Evolutionary conservation across 495 filamentous ascomycete genomes (phyloP), one percentile per base, ranked within the genome.

Genomic region (Penicillium roqueforti): DNA sequence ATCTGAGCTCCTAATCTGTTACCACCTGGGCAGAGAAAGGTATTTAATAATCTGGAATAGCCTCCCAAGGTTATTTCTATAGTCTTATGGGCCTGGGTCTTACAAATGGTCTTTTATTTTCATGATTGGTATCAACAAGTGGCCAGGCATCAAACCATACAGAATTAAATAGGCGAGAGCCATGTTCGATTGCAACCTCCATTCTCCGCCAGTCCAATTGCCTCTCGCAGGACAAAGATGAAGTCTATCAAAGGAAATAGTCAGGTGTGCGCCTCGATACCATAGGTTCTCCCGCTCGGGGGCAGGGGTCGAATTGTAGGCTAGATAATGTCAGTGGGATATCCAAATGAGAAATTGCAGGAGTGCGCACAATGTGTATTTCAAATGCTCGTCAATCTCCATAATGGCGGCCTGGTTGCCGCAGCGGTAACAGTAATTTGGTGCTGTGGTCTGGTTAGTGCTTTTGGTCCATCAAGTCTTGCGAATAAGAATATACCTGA

Each of bases 341-440:
- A 44, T 53, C 28, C 18, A 39, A 49, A 26, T 16, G 20, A 40
- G 26, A 22, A 13, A 23, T 23, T 14, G 29, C 20, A 18, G 14
- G 49, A 13, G n/a, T 28, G 87, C 91, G 75, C 82, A 98, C 93
- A 98, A 98, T 64, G 93, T 98, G 71, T 97, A 98, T 79, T 98
- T 97, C 72, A 98, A 75, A 73, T 98, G 91, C 74, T 98, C 93
- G 57, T 98, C 93, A 72, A 98, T 98, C 73, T 98, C 93, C 93
- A 98, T 98, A 71, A 98, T 98, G 9, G 93, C 93, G 46, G 93
- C 93, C 75, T 98, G 93, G 74, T 98, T 98, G 63, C 93, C 93
- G 70, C 93, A 98, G 68, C 93, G 83, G 78, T 95, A 96, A 76
- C 92, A 97, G 74, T 97, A 97, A 73, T 97, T 97, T 28, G 92